A percentile compares a stretch with the other conserved stretches of the same genome.
Evolutionary conservation across 2,329 filamentous ascomycete genomes (phyloP).

Genomic region (Hymenoscyphus infarciens): DNA sequence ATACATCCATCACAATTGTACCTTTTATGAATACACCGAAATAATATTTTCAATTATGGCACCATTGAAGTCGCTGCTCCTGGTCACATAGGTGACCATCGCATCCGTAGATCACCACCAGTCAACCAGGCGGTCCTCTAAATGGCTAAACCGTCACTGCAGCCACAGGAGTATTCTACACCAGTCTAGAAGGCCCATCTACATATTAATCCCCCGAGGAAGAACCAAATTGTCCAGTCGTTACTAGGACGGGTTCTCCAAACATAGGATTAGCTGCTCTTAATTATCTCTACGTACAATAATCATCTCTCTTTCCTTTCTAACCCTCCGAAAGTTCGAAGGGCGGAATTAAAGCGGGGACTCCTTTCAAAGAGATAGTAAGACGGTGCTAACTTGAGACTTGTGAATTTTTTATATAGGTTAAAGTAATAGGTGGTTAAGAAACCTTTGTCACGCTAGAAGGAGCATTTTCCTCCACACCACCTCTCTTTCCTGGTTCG

Average conservation of each 20-base stretch:
- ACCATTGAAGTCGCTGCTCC: not conserved
- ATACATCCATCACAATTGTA: not conserved
- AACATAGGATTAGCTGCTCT: not conserved
- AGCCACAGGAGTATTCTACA: constrained; percentile 45
- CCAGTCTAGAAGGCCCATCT: constrained; percentile 43
- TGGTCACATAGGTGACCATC: not conserved
- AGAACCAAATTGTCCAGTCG: constrained; percentile 16
- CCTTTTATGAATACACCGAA: not conserved
- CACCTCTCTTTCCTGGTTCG: constrained; percentile 49
- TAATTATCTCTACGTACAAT: constrained; percentile 15
- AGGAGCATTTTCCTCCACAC: constrained; percentile 54
- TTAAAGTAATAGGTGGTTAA: constrained; percentile 61
- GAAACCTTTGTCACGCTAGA: constrained; percentile 52
- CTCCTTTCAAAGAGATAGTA: too few relatives aligned
- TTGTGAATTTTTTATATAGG: too few relatives aligned
- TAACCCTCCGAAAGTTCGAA: not conserved
- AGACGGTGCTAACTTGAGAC: not conserved
- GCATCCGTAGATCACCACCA: constrained; percentile 2
- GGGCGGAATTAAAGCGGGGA: too few relatives aligned
- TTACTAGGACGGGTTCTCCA: constrained; percentile 15
- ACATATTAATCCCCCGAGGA: constrained; percentile 46
- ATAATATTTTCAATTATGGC: not conserved
- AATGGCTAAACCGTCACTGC: constrained; percentile 47
- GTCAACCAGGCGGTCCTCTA: constrained; percentile 28
- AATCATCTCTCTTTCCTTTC: not conserved